Base-by-base conservation (phyloP, 225 moss, liverwort and hornwort genomes). In the Rhytidiadelphus loreus region DNA sequence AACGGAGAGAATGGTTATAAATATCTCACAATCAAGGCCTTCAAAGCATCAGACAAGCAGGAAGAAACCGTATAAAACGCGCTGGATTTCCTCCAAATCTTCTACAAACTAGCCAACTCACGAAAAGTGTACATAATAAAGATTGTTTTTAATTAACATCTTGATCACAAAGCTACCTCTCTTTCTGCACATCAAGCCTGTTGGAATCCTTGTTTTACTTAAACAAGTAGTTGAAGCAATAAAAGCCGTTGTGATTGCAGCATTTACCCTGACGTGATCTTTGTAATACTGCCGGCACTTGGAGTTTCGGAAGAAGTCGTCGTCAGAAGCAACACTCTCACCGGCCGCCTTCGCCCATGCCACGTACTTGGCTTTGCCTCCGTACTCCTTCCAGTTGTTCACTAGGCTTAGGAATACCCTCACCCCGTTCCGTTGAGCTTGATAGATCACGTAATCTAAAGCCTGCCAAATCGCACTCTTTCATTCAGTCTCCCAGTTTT, bases 351-450 rank as follows among this genome's bases (percentile, higher is more conserved):
- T 81, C 6, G 93, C 94, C 96, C 96, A 96, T 19, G 28, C 82
- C 68, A 92, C 92, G 56, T 96, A 96, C 88, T 96, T 95, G 6
- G 92, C 59, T 77, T 92, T 95, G 53, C 96, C 96, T 57, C 96
- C 96, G 50, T 92, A 96, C 26, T 89, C 87, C 22, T 93, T 80
- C 90, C 92, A 95, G 66, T 95, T 93, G 91, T 96, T 95, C 28
- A 93, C 95, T 13, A 95, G 79, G 89, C 91, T 91, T 87, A 96
- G 82, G 43, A 94, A 69, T 32, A 96, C 79, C 89, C 90, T 92
- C 68, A 96, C 93, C 11, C 94, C 91, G 52, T 92, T 92, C 21
- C 83, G 85, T 78, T 88, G 80, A 33, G 96, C 96, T 89, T 94
- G 89, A n/a, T 77, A 87, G n/a, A 96, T 71, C 73, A 90, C 96